Evolutionary conservation across 305 asterid genomes (phyloP), one percentile per base, ranked within the genome.

Genomic region (Fraxinus angustifolia): DNA sequence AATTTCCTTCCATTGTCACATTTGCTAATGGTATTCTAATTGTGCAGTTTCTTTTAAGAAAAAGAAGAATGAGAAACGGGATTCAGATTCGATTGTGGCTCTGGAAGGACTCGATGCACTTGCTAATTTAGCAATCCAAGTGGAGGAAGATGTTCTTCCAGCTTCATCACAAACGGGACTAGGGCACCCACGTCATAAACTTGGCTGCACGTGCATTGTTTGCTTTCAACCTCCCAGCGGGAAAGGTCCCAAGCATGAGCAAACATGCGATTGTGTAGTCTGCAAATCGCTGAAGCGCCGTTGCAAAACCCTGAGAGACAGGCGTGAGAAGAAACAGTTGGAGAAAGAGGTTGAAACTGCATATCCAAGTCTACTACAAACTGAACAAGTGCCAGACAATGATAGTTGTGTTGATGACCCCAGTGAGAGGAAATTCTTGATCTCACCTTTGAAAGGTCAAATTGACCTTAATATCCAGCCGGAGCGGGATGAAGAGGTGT

Each of bases 401-500:
- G 75, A 31, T 12, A 30, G 82, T 77, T 28, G 76, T 82, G 76
- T 62, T 11, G 88, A 84, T 31, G 87, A 86, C 40, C 73, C 77
- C 26, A 82, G 75, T 3, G 88, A 70, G 53, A 84, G 65, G 71
- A 82, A 77, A 75, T 53, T 79, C 50, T 84, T 80, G 40, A 80
- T 80, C 36, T 87, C 93, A 8, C 88, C 91, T 4, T 65, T 86
- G 83, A 93, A 92, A 89, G 94, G 96, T 75, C 90, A 87, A 79
- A 90, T 95, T 48, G 99, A 95, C 88, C 97, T 95, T 21, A 94
- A 95, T 85, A 90, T 88, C 77, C 93, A 91, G 90, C 99, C 98
- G 5, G 97, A 91, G 50, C 88, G 92, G 79, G 98, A 92, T 80
- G 98, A 93, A 56, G 98, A 90, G 65, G 62, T 79, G 53, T 88